Conservation (phyloP, 164 flowering plant genomes). For the Kingdonia uniflora region DNA sequence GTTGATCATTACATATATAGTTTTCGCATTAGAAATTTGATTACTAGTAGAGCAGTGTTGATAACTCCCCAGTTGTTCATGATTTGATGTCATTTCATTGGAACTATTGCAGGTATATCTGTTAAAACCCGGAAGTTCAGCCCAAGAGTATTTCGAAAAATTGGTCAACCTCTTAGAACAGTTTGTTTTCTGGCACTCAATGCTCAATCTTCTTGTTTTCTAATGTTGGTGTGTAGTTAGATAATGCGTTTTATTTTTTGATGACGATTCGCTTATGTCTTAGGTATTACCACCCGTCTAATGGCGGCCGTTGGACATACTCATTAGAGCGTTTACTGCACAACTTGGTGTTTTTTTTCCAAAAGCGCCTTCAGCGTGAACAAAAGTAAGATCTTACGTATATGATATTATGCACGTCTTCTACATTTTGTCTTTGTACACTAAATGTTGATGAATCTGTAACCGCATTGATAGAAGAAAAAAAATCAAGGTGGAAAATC, state of each 20-base stretch:
- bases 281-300: constrained; percentile 98
- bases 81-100: neutral
- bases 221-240: too few relatives aligned
- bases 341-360: constrained; percentile 65
- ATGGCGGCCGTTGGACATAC: constrained; percentile 99
- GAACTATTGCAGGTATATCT: constrained; percentile 64
- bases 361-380: constrained; percentile 70
- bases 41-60: neutral
- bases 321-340: constrained; percentile 79
- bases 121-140: constrained; percentile 67
- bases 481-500: too few relatives aligned
- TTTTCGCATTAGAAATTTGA: neutral
- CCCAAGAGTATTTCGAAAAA: constrained; percentile 71
- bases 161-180: constrained; percentile 95
- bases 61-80: neutral
- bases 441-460: too few relatives aligned
- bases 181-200: constrained; percentile 42
- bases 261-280: constrained; percentile 32
- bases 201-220: constrained; percentile 9
- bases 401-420: too few relatives aligned
- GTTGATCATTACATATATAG: neutral
- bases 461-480: too few relatives aligned
- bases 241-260: constrained; percentile 36
- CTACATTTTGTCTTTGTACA: too few relatives aligned
- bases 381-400: constrained; percentile 65